phyloP scores from a whole-genome alignment of 352 stramenopile genomes.

The Globisporangium canariense region DNA sequence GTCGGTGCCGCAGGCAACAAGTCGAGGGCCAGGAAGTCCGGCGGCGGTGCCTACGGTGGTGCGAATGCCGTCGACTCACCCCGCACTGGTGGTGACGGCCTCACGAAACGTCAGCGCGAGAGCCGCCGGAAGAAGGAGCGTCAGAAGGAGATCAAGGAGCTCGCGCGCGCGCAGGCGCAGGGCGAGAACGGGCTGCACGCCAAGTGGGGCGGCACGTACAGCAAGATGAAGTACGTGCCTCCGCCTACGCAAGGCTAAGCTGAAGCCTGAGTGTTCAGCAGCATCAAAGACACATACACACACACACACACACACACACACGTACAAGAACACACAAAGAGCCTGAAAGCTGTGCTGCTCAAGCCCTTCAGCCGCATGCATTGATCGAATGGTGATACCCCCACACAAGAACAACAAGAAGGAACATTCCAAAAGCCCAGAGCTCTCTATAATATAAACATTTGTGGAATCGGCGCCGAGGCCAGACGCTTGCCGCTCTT shows the following conservation, averaged over 20 bases:
- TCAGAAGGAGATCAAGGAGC: conserved; percentile 71
- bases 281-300: not conserved
- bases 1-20: conserved; percentile 31
- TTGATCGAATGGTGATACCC: not conserved
- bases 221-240: conserved; percentile 63
- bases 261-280: not conserved
- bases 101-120: conserved; percentile 81
- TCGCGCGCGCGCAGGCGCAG: conserved; percentile 63
- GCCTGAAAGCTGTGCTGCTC: not conserved
- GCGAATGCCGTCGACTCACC: conserved; percentile 18
- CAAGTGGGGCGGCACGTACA: conserved; percentile 46
- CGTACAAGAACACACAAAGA: not conserved
- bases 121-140: conserved; percentile 77
- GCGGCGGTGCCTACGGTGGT: not conserved
- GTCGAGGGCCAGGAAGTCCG: not conserved
- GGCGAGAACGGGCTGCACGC: conserved; percentile 59
- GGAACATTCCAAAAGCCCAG: conserved; percentile 8
- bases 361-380: not conserved
- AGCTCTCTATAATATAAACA: conserved; percentile 63
- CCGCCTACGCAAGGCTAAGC: conserved; percentile 23
- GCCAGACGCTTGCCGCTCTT: conserved; percentile 43
- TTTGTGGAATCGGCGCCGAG: conserved; percentile 45
- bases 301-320: not conserved
- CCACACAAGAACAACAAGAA: not conserved
- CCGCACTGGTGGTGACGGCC: conserved; percentile 32